These are phyloP conservation scores for Colletotrichum sp. DNA, from an alignment of 2,329 filamentous ascomycete species.

Conservation along the genomic window DNA sequence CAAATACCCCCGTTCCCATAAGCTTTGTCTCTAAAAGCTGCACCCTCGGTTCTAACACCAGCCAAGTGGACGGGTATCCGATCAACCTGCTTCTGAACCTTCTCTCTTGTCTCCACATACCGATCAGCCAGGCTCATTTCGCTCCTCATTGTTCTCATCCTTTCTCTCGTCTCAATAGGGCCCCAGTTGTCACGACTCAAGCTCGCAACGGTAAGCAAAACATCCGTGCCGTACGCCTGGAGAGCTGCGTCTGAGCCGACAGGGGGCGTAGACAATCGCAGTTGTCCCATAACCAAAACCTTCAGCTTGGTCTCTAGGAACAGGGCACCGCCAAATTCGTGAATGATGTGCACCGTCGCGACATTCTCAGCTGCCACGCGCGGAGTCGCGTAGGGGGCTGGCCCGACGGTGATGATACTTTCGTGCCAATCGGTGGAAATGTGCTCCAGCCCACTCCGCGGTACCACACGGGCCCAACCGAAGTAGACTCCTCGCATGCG, in stretches of 20 bases:
- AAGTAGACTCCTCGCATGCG: conserved; percentile 67
- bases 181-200: conserved; percentile 52
- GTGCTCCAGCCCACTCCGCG: conserved; percentile 34
- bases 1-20: too few species aligned
- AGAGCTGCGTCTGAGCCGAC: conserved; percentile 25
- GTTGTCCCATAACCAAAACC: conserved; percentile 64
- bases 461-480: conserved; percentile 61
- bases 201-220: conserved; percentile 48
- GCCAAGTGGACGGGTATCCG: conserved; percentile 62
- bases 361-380: conserved; percentile 53
- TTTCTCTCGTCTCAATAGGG: conserved; percentile 40
- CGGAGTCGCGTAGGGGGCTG: conserved; percentile 49
- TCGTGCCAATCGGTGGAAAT: conserved; percentile 59
- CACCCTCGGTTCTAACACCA: conserved; percentile 59
- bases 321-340: conserved; percentile 48
- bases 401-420: conserved; percentile 61
- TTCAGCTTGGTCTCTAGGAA: conserved; percentile 53
- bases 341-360: conserved; percentile 59
- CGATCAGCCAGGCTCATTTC: conserved; percentile 48
- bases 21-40: conserved; percentile 51
- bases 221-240: conserved; percentile 41
- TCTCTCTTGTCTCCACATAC: conserved; percentile 52
- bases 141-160: conserved; percentile 41
- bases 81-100: conserved; percentile 60
- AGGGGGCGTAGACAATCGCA: conserved; percentile 41